Conservation (phyloP, 2,329 filamentous ascomycete genomes). For the Venturia asperata region DNA sequence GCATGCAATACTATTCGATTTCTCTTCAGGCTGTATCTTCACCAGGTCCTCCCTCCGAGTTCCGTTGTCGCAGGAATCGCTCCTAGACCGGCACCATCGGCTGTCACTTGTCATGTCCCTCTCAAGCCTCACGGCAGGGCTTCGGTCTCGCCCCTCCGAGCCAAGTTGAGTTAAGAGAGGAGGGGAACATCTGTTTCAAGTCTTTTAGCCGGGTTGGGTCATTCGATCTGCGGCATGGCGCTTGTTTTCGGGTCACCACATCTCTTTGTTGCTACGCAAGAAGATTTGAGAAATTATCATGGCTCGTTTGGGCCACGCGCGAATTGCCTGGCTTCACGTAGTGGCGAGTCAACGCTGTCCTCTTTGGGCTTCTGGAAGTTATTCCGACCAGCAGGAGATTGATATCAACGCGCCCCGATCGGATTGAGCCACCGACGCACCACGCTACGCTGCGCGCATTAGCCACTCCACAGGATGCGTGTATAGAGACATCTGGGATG, state of each 20-base stretch:
- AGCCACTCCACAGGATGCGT: neutral
- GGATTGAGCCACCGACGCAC: neutral
- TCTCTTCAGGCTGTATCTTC: neutral
- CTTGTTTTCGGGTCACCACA: neutral
- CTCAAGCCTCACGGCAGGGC: neutral
- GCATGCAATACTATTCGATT: too few relatives aligned
- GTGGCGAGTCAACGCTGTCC: neutral
- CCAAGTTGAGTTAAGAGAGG: neutral
- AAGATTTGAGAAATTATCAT: slow-evolving; percentile 6
- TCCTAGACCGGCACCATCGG: neutral
- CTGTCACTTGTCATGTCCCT: slow-evolving; percentile 5
- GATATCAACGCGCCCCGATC: neutral
- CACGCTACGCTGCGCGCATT: slow-evolving; percentile 5
- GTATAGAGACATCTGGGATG: slow-evolving; percentile 12
- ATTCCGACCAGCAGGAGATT: neutral
- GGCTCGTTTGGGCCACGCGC: slow-evolving; percentile 6
- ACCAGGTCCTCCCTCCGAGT: neutral
- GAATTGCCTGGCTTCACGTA: neutral
- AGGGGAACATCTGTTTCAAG: neutral
- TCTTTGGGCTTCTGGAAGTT: neutral
- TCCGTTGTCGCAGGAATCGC: neutral
- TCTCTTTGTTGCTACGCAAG: neutral
- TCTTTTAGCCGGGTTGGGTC: neutral
- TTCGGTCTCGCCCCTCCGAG: neutral
- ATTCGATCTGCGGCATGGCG: slow-evolving; percentile 3